These are phyloP conservation scores for Naegleria lovaniensis DNA, from an alignment of 208 protist species.

Conservation along the genomic window DNA sequence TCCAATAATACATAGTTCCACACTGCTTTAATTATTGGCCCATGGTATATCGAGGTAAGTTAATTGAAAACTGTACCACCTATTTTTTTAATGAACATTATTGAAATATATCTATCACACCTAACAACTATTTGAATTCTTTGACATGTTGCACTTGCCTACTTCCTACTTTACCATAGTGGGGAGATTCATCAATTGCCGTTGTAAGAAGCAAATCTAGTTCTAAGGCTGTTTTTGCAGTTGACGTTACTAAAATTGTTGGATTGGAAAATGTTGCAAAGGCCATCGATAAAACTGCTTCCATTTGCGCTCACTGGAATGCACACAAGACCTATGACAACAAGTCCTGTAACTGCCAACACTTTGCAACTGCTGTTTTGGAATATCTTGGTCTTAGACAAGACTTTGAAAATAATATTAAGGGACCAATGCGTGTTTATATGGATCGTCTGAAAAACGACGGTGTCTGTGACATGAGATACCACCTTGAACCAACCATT, in stretches of 20 bases:
- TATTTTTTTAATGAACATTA: too few species aligned
- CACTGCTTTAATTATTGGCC: slow-evolving; percentile 20
- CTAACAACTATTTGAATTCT: too few species aligned
- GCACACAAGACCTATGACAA: background rate
- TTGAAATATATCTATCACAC: too few species aligned
- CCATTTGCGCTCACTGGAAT: background rate
- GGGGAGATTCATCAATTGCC: background rate
- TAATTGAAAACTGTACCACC: too few species aligned
- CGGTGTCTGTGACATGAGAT: slow-evolving; percentile 1
- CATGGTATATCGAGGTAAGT: slow-evolving; percentile 11
- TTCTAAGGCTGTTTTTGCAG: background rate
- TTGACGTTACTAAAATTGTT: background rate
- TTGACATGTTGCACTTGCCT: too few species aligned
- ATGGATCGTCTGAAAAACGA: background rate
- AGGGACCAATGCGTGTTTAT: background rate
- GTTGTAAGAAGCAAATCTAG: background rate
- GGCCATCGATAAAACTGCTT: slow-evolving; percentile 11
- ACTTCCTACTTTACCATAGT: background rate
- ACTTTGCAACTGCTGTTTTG: background rate
- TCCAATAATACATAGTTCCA: background rate
- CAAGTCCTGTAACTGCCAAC: slow-evolving; percentile 6
- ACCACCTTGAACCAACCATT: background rate
- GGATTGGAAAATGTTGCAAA: background rate
- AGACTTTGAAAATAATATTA: background rate
- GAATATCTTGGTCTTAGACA: background rate